Evolutionary conservation across 768 basidiomycete species (phyloP), one percentile per base, ranked within the genome.

Genomic region (Tylopilus felleus): DNA sequence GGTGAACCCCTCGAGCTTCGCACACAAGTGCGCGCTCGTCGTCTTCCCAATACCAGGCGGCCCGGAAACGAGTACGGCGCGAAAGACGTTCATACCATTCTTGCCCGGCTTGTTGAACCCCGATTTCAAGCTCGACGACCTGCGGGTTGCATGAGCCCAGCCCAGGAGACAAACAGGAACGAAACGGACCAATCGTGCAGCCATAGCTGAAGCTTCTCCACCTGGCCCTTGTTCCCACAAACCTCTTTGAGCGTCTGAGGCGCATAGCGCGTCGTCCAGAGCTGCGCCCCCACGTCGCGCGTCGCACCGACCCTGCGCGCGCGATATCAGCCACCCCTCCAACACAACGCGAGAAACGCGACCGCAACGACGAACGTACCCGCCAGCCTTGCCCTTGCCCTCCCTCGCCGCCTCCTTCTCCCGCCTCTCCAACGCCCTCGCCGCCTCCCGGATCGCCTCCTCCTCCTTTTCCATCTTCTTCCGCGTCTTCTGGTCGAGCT

Each of bases 41-140:
- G 97, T 99, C 75, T 98, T 99, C 22, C 96, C 97, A 48, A 98
- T 97, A 8, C 97, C 97, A 16, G 97, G 97, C 2, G 95, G 84
- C 0, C 97, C 97, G 2, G 91, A 91, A 56, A 98, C 86, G 59
- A 99, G 74, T 1, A 98, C 80, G 5, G 93, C 93, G 22, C 93
- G 86, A 70, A 79, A 96, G 8, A 85, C 73, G 61, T 92, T 92
- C 86, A 89, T 88, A 0, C 82, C 91, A 55, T 81, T 84, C 73
- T 95, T 95, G 0, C 97, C 97, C 1, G 93, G 93, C 63, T 95
- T 97, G 73, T 93, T 98, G 74, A 98, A 98, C 1, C 79, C 82
- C 0, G 76, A 75, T 55, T 88, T 89, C 60, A 86, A 67, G 61
- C 83, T 90, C 49, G 75, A 74, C 14, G 86, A 75, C 95, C 95